Evolutionary conservation across 352 stramenopile species (phyloP), one percentile per base, ranked within the genome.

Genomic region (Peronosclerospora sorghi): DNA sequence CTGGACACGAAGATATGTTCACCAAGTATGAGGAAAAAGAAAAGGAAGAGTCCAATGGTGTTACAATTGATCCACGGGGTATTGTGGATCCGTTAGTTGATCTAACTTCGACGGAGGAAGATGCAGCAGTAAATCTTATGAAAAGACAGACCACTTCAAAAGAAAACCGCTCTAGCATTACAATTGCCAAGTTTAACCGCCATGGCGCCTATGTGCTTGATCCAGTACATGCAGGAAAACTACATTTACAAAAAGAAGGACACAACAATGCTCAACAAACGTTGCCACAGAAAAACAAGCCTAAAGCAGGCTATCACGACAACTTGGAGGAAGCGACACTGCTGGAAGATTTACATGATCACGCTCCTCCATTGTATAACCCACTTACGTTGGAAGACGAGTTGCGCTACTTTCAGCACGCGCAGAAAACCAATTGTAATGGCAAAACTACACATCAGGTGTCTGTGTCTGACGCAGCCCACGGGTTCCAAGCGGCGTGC

Each of bases 101-200:
- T 56, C 54, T 91, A 13, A 85, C 75, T 10, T 49, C 70, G 8
- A 91, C 77, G 1, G 70, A 76, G 30, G 71, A 83, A 45, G 79
- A 89, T 51, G 55, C 56, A 8, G 56, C 63, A 7, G 35, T 79
- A 27, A 59, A 77, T 45, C 54, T 65, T 49, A 43, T 54, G 8
- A 46, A 66, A 45, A 56, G 55, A 32, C 59, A 48, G n/a, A 47
- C 40, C 0, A 57, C 47, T 10, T 38, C 36, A 9, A 83, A 79
- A 32, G 70, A 80, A 12, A 68, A 86, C 32, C 59, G 56, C 10
- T 68, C 48, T 8, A 68, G 60, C 23, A 84, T 85, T 49, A 88
- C 75, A 8, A 84, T 93, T 41, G 67, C 75, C 46, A 93, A 93
- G 61, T 93, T 93, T 32, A 93, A 93, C 24, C 63, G 80, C 8